These are phyloP conservation scores for Tricholoma flavovirens DNA, from an alignment of 768 basidiomycete genomes.

Conservation along the genomic window DNA sequence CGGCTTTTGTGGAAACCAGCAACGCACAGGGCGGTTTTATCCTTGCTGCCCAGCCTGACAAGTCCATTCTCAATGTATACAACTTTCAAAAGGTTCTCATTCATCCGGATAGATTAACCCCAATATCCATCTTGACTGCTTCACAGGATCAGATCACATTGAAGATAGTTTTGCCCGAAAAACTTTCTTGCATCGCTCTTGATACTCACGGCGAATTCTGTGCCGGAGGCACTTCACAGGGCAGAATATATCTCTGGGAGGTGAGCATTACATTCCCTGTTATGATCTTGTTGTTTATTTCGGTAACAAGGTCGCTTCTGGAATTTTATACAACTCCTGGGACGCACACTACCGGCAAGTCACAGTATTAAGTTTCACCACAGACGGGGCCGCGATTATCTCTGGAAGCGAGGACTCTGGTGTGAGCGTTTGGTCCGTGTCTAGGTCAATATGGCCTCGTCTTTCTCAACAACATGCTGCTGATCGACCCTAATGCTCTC, in stretches of 20 bases:
- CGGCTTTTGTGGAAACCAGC: slow-evolving; percentile 60
- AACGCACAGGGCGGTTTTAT: slow-evolving; percentile 79
- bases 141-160: slow-evolving; percentile 81
- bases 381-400: slow-evolving; percentile 72
- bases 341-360: slow-evolving; percentile 95
- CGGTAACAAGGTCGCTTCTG: slow-evolving; percentile 72
- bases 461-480: neutral
- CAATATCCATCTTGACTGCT: slow-evolving; percentile 6
- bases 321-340: slow-evolving; percentile 86
- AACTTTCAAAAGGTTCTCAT: slow-evolving; percentile 80
- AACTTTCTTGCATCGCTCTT: slow-evolving; percentile 71
- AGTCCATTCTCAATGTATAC: slow-evolving; percentile 85
- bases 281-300: slow-evolving; percentile 4
- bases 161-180: slow-evolving; percentile 88
- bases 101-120: slow-evolving; percentile 8
- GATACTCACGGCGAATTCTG: slow-evolving; percentile 72
- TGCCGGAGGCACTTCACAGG: slow-evolving; percentile 83
- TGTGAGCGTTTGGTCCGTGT: slow-evolving; percentile 83
- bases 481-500: slow-evolving; percentile 3
- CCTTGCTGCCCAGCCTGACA: slow-evolving; percentile 81
- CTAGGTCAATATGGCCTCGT: slow-evolving; percentile 53
- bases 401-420: slow-evolving; percentile 91
- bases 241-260: slow-evolving; percentile 96
- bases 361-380: slow-evolving; percentile 76
- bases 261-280: slow-evolving; percentile 37